Evolutionary conservation across 306 rosid genomes (phyloP), one percentile per base, ranked within the genome.

Genomic region (Gynostemma pentaphyllum): DNA sequence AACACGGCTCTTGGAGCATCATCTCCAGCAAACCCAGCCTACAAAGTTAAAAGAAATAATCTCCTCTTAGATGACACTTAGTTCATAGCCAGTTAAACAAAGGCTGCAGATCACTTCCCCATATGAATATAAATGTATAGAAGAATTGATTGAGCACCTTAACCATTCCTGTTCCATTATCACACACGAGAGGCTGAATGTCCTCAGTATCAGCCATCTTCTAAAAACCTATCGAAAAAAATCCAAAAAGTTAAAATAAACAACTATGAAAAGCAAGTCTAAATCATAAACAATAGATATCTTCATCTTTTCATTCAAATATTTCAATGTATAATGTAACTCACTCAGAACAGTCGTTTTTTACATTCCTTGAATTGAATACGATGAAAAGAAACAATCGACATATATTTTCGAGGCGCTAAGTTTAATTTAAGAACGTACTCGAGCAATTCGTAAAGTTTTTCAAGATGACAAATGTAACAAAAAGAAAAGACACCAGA

Each of bases 11-110:
- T 81, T 14, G 99, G 99, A 62, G 99, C 99, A 80, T 92, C 99
- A 75, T 92, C 99, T 84, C 99, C 99, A 27, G 99, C 99, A 73
- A 92, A 92, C 52, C 99, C 99, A 72, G 99, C 99, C 99, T 89
- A 69, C 62, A 72, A 19, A 16, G 21, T 41, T 68, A 63, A 7
- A 10, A 45, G 75, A 65, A 21, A 34, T 49, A 32, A 66, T 64
- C 47, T 39, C 36, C 15, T 27, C 9, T 42, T 15, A 22, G 9
- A 30, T 67, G 15, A 70, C 18, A 66, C 68, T 64, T 10, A 15
- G 22, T 47, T 53, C 44, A 36, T 5, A 21, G 29, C 45, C 9
- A 18, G 22, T 36, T 34, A 9, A 36, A 19, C 46, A 36, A 10
- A 30, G 24, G 9, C 27, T 9, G 28, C 45, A 34, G 26, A 56